Conservation (phyloP, 257 asterid genomes). For the Scutellaria barbata region DNA sequence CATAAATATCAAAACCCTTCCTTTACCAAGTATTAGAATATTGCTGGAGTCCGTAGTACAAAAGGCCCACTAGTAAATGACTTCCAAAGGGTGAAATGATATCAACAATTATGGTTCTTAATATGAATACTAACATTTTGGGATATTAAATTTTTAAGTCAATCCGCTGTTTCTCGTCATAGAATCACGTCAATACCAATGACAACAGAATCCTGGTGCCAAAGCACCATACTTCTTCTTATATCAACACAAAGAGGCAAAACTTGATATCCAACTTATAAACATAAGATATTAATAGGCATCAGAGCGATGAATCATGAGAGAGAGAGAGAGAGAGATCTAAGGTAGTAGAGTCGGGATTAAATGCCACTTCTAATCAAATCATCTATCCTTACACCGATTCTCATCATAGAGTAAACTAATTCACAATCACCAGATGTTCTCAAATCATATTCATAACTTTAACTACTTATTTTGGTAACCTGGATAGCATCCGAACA, state of each 20-base stretch:
- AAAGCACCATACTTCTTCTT: slow-evolving; percentile 12
- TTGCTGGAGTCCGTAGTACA: slow-evolving; percentile 2
- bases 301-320: background rate
- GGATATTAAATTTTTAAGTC: slow-evolving; percentile 13
- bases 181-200: background rate
- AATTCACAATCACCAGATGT: background rate
- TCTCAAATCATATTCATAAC: background rate
- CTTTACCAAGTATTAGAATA: slow-evolving; percentile 19
- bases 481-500: slow-evolving; percentile 25
- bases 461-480: slow-evolving; percentile 6
- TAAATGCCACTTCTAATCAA: background rate
- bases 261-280: slow-evolving; percentile 17
- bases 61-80: slow-evolving; percentile 25
- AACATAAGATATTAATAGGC: slow-evolving; percentile 3
- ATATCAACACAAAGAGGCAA: slow-evolving; percentile 16
- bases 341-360: background rate
- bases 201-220: slow-evolving; percentile 13
- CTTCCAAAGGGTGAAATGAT: background rate
- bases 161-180: slow-evolving; percentile 20
- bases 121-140: background rate
- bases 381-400: background rate
- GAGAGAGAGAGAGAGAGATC: too few species aligned
- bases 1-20: slow-evolving; percentile 21
- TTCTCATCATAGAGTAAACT: background rate
- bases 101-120: slow-evolving; percentile 20